phyloP scores from a whole-genome alignment of 352 stramenopile species.

The Pythium sp. region DNA sequence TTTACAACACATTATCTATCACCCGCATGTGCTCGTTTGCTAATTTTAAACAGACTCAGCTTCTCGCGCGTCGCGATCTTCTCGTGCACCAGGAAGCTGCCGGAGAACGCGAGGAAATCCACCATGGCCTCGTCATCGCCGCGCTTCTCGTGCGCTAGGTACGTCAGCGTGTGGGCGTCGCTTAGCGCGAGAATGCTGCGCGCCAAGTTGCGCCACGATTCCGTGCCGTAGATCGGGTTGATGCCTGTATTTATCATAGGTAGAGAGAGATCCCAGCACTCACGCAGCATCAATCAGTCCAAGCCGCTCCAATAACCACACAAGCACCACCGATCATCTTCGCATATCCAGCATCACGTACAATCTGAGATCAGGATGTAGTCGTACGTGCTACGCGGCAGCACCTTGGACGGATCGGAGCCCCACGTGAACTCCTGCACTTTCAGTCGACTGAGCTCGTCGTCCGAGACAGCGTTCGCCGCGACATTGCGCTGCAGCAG shows the following conservation, averaged over 20 bases:
- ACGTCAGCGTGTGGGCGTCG: constrained; percentile 48
- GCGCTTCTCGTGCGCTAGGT: constrained; percentile 65
- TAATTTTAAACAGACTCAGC: constrained; percentile 59
- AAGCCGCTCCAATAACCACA: neutral
- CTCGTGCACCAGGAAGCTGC: constrained; percentile 33
- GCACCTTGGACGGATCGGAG: constrained; percentile 19
- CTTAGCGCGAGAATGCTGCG: constrained; percentile 65
- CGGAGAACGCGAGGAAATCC: constrained; percentile 61
- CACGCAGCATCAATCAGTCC: neutral
- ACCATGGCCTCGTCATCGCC: constrained; percentile 70
- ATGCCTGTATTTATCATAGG: constrained; percentile 33
- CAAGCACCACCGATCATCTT: neutral
- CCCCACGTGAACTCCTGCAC: constrained; percentile 70
- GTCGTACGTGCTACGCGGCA: constrained; percentile 33
- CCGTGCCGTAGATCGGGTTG: constrained; percentile 80
- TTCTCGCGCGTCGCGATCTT: constrained; percentile 36
- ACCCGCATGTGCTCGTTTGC: neutral
- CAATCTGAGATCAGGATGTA: constrained; percentile 84
- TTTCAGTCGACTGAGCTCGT: constrained; percentile 34
- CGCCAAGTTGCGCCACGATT: constrained; percentile 77
- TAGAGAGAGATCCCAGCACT: neutral
- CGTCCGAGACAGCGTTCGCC: constrained; percentile 39
- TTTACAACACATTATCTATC: constrained; percentile 2
- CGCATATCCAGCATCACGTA: constrained; percentile 16
- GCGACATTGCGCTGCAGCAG: constrained; percentile 58